phyloP scores from a whole-genome alignment of 768 basidiomycete species.

The Kockovaella imperatae region DNA sequence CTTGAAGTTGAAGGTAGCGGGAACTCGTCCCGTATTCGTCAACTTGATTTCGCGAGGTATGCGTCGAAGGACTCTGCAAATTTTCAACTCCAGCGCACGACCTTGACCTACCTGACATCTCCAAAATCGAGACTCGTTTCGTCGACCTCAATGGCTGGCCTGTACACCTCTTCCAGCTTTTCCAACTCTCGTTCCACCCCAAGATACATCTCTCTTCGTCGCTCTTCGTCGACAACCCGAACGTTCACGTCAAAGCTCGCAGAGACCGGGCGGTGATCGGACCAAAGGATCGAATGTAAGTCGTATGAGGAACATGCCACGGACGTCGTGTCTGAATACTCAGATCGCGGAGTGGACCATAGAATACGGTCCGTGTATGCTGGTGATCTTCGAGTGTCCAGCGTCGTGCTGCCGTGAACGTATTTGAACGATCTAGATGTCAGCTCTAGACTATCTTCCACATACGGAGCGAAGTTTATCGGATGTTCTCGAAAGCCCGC shows the following conservation, averaged over 20 bases:
- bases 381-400: conserved; percentile 34
- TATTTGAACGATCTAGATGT: conserved; percentile 36
- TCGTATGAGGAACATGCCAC: conserved; percentile 12
- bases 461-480: conserved; percentile 38
- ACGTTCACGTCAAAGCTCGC: conserved; percentile 11
- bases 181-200: conserved; percentile 23
- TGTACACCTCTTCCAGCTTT: conserved; percentile 27
- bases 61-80: conserved; percentile 14
- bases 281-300: conserved; percentile 30
- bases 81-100: conserved; percentile 1
- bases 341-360: conserved; percentile 7
- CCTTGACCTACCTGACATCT: conserved; percentile 15
- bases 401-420: conserved; percentile 28
- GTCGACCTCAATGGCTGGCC: conserved; percentile 22
- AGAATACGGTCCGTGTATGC: conserved; percentile 43
- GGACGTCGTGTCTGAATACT: background rate
- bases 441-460: background rate
- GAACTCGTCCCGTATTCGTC: conserved; percentile 25
- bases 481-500: conserved; percentile 30
- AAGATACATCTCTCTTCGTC: conserved; percentile 11
- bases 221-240: conserved; percentile 22
- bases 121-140: conserved; percentile 27
- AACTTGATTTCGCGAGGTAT: conserved; percentile 11
- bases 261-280: conserved; percentile 36
- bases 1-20: conserved; percentile 25